These are phyloP conservation scores for Exophiala sideris DNA, from an alignment of 2,329 filamentous ascomycete species.

Conservation along the genomic window DNA sequence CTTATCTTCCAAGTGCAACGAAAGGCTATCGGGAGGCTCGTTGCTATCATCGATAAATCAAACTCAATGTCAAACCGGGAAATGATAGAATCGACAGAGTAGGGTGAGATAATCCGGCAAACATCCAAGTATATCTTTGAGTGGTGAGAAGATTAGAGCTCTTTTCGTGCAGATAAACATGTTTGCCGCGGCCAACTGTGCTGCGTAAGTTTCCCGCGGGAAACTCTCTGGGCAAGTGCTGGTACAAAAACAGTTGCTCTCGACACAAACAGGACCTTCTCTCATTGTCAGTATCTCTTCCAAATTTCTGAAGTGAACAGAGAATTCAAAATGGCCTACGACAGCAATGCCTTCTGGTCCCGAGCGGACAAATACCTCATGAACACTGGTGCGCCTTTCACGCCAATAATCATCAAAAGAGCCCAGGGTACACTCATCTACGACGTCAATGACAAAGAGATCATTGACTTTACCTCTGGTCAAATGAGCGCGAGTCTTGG, in stretches of 20 bases:
- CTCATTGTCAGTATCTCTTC: neutral
- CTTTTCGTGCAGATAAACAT: neutral
- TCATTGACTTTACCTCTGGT: slow-evolving; percentile 58
- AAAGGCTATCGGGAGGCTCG: neutral
- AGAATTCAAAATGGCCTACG: slow-evolving; percentile 3
- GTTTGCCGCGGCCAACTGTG: too few relatives aligned
- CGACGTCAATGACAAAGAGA: slow-evolving; percentile 39
- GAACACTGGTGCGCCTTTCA: slow-evolving; percentile 11
- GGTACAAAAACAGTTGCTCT: neutral
- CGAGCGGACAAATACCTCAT: slow-evolving; percentile 8
- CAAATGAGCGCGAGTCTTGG: slow-evolving; percentile 57
- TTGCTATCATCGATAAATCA: neutral
- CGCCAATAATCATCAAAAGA: slow-evolving; percentile 34
- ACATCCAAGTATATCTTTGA: neutral
- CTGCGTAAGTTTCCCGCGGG: neutral
- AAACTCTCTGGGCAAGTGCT: neutral
- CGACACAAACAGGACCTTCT: neutral
- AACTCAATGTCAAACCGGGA: neutral
- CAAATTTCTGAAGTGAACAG: neutral
- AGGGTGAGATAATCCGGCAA: too few relatives aligned
- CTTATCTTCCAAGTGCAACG: neutral
- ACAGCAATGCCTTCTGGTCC: slow-evolving; percentile 7
- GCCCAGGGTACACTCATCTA: slow-evolving; percentile 47
- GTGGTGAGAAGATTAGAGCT: neutral
- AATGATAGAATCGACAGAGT: neutral